Percentiles rank a stretch among this genome's conserved stretches.
Evolutionary conservation across 768 basidiomycete genomes (phyloP).

Genomic region (Lactarius tabidus): DNA sequence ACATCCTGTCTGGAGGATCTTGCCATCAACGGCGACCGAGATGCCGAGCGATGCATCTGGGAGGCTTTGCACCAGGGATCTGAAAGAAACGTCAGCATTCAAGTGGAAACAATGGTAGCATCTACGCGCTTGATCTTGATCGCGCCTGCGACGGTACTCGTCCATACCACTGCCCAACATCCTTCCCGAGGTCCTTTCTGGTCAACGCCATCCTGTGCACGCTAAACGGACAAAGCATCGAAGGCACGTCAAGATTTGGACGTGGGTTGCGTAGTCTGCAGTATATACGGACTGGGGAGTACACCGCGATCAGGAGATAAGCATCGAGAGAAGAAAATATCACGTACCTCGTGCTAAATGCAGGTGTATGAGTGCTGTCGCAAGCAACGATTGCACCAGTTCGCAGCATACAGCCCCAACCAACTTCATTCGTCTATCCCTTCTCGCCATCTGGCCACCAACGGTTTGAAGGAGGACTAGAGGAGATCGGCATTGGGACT

Average conservation of each 20-base stretch:
- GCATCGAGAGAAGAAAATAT: neutral
- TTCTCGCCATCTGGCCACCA: conserved; percentile 72
- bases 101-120: neutral
- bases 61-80: conserved; percentile 73
- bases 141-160: conserved; percentile 94
- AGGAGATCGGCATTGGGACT: conserved; percentile 5
- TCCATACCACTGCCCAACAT: conserved; percentile 97
- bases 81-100: conserved; percentile 32
- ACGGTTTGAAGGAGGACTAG: conserved; percentile 45
- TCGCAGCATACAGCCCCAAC: conserved; percentile 91
- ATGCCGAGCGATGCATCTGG: conserved; percentile 80
- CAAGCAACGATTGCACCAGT: conserved; percentile 80
- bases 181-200: conserved; percentile 91
- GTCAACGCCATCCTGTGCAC: conserved; percentile 95
- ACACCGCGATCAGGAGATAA: conserved; percentile 60
- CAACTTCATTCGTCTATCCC: conserved; percentile 79
- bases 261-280: conserved; percentile 76
- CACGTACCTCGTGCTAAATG: conserved; percentile 70
- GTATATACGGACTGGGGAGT: conserved; percentile 59
- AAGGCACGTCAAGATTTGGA: conserved; percentile 93
- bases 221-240: conserved; percentile 81
- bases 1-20: conserved; percentile 82
- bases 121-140: conserved; percentile 78
- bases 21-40: conserved; percentile 75
- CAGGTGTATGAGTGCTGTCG: conserved; percentile 69